phyloP scores from a whole-genome alignment of 176 grass and related monocot species.

The Melocanna baccifera region DNA sequence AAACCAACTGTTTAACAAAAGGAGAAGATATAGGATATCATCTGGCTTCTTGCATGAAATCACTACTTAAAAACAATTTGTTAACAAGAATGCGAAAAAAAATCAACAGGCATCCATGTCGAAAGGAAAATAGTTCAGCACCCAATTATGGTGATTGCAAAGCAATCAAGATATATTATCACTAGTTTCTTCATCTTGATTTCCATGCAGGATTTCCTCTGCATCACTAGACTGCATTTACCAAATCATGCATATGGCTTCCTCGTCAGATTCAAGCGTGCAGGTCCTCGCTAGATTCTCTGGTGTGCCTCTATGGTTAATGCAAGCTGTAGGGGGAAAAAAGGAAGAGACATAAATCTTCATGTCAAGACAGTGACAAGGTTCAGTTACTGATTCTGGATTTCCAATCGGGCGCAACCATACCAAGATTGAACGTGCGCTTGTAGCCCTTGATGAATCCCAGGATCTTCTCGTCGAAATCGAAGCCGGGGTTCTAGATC shows the following conservation, averaged over 20 bases:
- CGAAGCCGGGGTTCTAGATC: constrained; percentile 90
- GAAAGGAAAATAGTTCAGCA: background rate
- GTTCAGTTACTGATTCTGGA: background rate
- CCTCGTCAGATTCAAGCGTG: constrained; percentile 68
- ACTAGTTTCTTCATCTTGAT: constrained; percentile 36
- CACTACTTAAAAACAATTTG: constrained; percentile 11
- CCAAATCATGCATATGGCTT: constrained; percentile 41
- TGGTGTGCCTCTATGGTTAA: constrained; percentile 90
- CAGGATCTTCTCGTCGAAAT: constrained; percentile 80
- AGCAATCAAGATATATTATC: constrained; percentile 40
- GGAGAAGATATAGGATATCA: background rate
- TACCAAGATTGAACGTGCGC: constrained; percentile 86
- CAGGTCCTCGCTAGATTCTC: constrained; percentile 81
- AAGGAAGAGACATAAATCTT: background rate
- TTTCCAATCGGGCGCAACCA: background rate
- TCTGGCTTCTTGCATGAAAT: background rate
- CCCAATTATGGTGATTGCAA: background rate
- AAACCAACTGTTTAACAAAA: background rate
- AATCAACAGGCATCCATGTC: background rate
- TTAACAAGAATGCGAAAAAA: background rate
- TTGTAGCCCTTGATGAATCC: constrained; percentile 82
- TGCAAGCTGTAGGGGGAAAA: constrained; percentile 53
- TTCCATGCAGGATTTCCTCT: constrained; percentile 38
- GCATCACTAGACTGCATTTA: background rate
- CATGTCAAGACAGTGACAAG: background rate